A percentile compares a stretch with the other conserved stretches of the same genome.
Conservation (phyloP, 768 basidiomycete genomes). For the Asterophora parasitica region DNA sequence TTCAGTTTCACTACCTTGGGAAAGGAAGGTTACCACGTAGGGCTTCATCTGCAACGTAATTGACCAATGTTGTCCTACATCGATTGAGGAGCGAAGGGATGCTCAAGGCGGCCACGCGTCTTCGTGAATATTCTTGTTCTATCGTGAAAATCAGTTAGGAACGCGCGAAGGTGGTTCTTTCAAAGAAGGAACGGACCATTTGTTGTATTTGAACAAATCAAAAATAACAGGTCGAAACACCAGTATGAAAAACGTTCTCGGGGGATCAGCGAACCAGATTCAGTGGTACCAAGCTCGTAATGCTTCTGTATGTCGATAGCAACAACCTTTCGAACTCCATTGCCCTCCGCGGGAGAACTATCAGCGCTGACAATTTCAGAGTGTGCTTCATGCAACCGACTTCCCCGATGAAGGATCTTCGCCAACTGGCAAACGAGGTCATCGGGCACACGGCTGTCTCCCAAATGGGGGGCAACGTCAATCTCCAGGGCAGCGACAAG, state of each 20-base stretch:
- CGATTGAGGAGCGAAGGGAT: constrained; percentile 72
- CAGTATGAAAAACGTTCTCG: constrained; percentile 89
- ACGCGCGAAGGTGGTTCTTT: not conserved
- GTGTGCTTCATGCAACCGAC: constrained; percentile 50
- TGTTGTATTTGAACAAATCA: constrained; percentile 66
- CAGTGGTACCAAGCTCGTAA: constrained; percentile 55
- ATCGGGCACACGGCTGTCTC: constrained; percentile 66
- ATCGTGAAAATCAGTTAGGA: not conserved
- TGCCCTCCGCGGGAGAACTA: not conserved
- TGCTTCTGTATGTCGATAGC: constrained; percentile 32
- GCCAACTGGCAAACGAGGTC: constrained; percentile 62
- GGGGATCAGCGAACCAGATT: constrained; percentile 48
- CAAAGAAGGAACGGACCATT: constrained; percentile 39
- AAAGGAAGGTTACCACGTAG: constrained; percentile 88
- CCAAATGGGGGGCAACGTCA: constrained; percentile 74
- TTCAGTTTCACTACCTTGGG: constrained; percentile 58
- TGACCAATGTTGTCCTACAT: constrained; percentile 61
- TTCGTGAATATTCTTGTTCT: constrained; percentile 61
- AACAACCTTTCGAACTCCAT: constrained; percentile 23
- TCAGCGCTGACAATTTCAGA: not conserved
- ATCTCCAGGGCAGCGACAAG: constrained; percentile 77
- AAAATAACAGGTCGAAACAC: constrained; percentile 85
- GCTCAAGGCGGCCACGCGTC: constrained; percentile 67
- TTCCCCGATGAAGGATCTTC: constrained; percentile 68
- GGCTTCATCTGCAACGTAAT: constrained; percentile 80